Evolutionary conservation across 2,329 filamentous ascomycete species (phyloP).

Genomic region (Aspergillus bombycis): DNA sequence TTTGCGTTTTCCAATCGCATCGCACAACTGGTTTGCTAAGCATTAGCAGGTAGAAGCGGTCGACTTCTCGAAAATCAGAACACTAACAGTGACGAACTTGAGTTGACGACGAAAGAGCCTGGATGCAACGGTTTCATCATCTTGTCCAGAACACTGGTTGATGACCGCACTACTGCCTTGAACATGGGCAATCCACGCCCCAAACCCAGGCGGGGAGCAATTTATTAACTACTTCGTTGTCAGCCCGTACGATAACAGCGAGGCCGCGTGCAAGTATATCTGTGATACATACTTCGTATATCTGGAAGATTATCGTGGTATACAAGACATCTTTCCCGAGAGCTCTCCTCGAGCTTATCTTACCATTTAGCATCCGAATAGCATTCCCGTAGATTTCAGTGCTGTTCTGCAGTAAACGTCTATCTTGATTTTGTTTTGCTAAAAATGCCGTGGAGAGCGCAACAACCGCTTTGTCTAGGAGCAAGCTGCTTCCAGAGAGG

Average conservation of each 20-base stretch:
- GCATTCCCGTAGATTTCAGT: slow-evolving; percentile 23
- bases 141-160: slow-evolving; percentile 10
- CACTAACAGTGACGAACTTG: slow-evolving; percentile 24
- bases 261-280: background rate
- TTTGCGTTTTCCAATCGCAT: slow-evolving; percentile 24
- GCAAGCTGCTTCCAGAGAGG: slow-evolving; percentile 14
- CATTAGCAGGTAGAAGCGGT: slow-evolving; percentile 6
- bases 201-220: slow-evolving; percentile 24
- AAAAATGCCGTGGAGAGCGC: slow-evolving; percentile 22
- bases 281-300: slow-evolving; percentile 24
- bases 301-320: slow-evolving; percentile 25
- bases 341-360: slow-evolving; percentile 16
- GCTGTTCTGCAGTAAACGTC: slow-evolving; percentile 22
- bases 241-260: background rate
- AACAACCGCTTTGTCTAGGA: slow-evolving; percentile 21
- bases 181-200: slow-evolving; percentile 27
- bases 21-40: slow-evolving; percentile 16
- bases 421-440: slow-evolving; percentile 21
- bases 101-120: slow-evolving; percentile 25
- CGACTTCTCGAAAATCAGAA: background rate
- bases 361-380: slow-evolving; percentile 18
- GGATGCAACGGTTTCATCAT: slow-evolving; percentile 14
- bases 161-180: slow-evolving; percentile 26
- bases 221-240: slow-evolving; percentile 22
- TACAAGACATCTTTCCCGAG: slow-evolving; percentile 23